phyloP scores from a whole-genome alignment of 495 filamentous ascomycete genomes.

The Aspergillus avenaceus region DNA sequence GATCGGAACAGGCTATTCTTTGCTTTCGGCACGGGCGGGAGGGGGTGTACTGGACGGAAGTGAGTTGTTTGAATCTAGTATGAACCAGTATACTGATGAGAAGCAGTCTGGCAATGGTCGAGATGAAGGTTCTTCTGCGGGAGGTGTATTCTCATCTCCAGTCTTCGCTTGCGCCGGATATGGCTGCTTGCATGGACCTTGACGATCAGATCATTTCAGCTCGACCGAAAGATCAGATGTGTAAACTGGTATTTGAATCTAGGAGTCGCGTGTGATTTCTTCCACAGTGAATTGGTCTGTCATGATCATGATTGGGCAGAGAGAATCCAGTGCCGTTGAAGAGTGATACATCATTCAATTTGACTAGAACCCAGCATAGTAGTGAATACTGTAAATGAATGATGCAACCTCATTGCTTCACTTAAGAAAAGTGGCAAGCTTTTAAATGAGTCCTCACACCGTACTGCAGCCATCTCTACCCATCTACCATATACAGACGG shows the following conservation, averaged over 20 bases:
- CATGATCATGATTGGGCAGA: too few relatives aligned
- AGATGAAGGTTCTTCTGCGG: conserved; percentile 59
- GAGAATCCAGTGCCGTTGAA: too few relatives aligned
- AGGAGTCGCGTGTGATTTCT: too few relatives aligned
- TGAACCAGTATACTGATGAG: conserved; percentile 43
- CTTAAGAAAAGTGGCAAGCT: too few relatives aligned
- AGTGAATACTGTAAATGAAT: too few relatives aligned
- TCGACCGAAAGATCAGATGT: conserved; percentile 51
- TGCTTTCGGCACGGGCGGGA: conserved; percentile 39
- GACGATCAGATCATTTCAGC: conserved; percentile 60
- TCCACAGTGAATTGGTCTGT: too few relatives aligned
- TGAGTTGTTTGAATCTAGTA: conserved; percentile 14
- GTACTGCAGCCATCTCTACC: too few relatives aligned
- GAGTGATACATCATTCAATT: too few relatives aligned
- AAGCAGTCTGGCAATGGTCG: conserved; percentile 55
- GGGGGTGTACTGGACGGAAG: conserved; percentile 46
- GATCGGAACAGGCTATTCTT: conserved; percentile 43
- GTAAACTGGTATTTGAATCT: conserved; percentile 37
- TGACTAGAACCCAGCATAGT: too few relatives aligned
- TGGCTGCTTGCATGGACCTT: conserved; percentile 49
- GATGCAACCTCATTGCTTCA: too few relatives aligned
- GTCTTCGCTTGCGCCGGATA: conserved; percentile 48
- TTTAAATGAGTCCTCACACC: too few relatives aligned
- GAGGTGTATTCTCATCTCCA: conserved; percentile 55
- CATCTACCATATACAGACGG: too few relatives aligned